Base-by-base conservation (phyloP, 2,329 filamentous ascomycete species). In the Trichoderma oligosporum region DNA sequence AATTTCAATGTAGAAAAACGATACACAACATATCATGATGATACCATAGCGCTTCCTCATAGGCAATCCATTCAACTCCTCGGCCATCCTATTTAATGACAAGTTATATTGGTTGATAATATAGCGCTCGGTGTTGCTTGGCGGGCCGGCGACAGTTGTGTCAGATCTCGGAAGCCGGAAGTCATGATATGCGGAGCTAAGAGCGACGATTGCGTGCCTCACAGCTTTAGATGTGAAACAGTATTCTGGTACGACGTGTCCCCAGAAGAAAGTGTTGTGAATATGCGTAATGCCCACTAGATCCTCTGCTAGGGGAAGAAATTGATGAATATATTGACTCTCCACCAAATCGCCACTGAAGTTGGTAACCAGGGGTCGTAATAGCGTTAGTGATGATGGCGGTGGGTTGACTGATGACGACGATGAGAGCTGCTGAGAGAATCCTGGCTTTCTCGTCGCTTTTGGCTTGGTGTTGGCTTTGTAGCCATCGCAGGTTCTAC, bases 71-170 rank as follows among this genome's bases (percentile, higher is more conserved):
- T 62, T 46, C 18, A 47, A 33, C 36, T 47, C 48, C 12, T 61
- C 53, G 31, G 66, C 65, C 14, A 73, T 65, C 18, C 67, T 64
- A 46, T 68, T 68, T 51, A 75, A 70, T 18, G 72, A 70, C 8
- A 65, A 63, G 61, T 70, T 72, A 61, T 75, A 74, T 52, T 74
- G 71, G 55, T 71, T 67, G 56, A 75, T 70, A 38, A 68, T 69
- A 60, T 74, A 73, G 5, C 71, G 61, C 46, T 74, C 71, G 3
- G 70, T 63, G 25, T 68, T 62, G 22, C 65, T 65, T 4, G 62
- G 61, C 27, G 61, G 56, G 35, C 62, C 49, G 12, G 61, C 52
- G 24, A 60, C 57, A 49, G 62, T 53, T 7, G 42, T 42, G 35
- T 42, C 33, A 18, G 39, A 39, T 18, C 56, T 59, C 4, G 46